Evolutionary conservation across 176 grass and related monocot species (phyloP).

Genomic region (Microstegium vimineum): DNA sequence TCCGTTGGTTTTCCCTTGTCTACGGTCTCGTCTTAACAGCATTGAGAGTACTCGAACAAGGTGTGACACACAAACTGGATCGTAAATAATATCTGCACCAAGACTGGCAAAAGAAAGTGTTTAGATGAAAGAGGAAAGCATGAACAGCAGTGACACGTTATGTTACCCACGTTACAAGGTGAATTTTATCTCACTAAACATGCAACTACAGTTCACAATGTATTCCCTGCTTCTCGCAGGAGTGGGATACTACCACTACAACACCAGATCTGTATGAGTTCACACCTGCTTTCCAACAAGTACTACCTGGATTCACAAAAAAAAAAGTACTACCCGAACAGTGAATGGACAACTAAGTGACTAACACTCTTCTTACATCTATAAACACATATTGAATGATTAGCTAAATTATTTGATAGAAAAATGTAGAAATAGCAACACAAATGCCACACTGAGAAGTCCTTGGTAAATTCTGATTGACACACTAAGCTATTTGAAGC

Average conservation of each 20-base stretch:
- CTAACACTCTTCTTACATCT: background rate
- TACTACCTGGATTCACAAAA: too few species aligned
- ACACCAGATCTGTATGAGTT: background rate
- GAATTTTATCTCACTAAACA: background rate
- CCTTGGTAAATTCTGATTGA: background rate
- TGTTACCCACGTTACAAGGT: background rate
- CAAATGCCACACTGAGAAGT: background rate
- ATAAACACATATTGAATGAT: background rate
- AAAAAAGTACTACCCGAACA: background rate
- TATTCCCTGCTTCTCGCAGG: background rate
- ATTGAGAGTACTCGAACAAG: constrained; percentile 57
- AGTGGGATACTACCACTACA: background rate
- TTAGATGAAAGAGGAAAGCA: background rate
- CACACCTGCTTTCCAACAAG: background rate
- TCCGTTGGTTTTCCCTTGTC: background rate
- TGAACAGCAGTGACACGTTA: background rate
- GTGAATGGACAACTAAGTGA: background rate
- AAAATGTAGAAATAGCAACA: background rate
- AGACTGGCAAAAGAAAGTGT: constrained; percentile 38
- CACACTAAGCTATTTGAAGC: background rate
- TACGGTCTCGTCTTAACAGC: constrained; percentile 18
- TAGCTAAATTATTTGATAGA: background rate
- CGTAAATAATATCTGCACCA: constrained; percentile 91
- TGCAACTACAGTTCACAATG: background rate
- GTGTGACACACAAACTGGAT: constrained; percentile 62